Base-by-base conservation (phyloP, 2,329 filamentous ascomycete species). In the Trichoderma arundinaceum region DNA sequence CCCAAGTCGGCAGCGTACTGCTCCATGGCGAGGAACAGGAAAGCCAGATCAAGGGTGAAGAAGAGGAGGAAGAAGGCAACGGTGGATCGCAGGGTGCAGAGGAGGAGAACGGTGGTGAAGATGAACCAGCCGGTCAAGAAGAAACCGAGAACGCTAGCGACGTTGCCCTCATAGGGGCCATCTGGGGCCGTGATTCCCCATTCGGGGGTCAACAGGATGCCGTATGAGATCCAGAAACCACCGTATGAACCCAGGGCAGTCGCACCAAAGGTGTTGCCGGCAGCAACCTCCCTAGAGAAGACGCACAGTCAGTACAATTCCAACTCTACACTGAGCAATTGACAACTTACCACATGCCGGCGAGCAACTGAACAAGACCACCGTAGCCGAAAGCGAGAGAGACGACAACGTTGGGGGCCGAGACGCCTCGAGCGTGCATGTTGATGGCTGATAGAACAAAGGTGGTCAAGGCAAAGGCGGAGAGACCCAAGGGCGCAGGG, bases 181-280 rank as follows among this genome's bases (percentile, higher is more conserved):
- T 81, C 78, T 0, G 71, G 53, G 35, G 75, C 77, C 8, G 81
- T 76, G 65, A 92, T 88, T 54, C 85, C 76, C 80, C 91, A 93
- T 68, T 84, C 75, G 1, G 86, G 91, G 2, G 90, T 92, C 68
- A 91, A 78, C 62, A 94, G 83, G 72, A 94, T 89, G 68, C 82
- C 91, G 72, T 92, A 90, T 12, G 85, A 82, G 73, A 94, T 86
- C 92, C 92, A 94, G 84, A 94, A 94, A 69, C 91, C 91, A 71
- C 92, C 91, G 74, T 92, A 94, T 0, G 91, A 94, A 9, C 90
- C 91, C 65, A 94, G 80, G 19, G 91, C 90, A 28, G 91, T 94
- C 60, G 90, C 91, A 83, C 91, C 91, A 70, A 94, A 94, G 10
- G 92, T 94, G 83, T 94, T 94, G 65, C 91, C 91, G n/a, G 92